Evolutionary conservation across 2,329 filamentous ascomycete genomes (phyloP), one percentile per base, ranked within the genome.

Genomic region (Orbilia ellipsospora): DNA sequence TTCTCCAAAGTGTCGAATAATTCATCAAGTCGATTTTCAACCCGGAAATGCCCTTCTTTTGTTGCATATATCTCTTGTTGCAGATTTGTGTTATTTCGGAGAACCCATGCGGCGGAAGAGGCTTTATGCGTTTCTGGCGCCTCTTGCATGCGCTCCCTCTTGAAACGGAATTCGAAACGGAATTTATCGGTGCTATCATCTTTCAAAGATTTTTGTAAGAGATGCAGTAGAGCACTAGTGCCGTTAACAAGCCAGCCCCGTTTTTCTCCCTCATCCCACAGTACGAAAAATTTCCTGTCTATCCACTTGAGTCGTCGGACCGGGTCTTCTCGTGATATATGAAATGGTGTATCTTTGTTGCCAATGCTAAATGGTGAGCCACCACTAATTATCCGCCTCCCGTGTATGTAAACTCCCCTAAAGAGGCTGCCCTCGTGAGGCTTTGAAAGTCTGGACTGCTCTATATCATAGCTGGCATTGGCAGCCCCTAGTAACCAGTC

Each of bases 161-260:
- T 63, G 50, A 63, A 51, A 44, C 36, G 16, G n/a, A 48, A 70
- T 23, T 63, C 16, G 18, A 26, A 57, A 8, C 23, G 5, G 57
- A 66, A 78, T n/a, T 65, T 31, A 52, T 65, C 68, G 6, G 6
- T 67, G n/a, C 23, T 36, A n/a, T 68, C 18, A 51, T 59, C 44
- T 18, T 78, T 60, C 0, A 81, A 26, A 0, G 78, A 79, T 2
- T 78, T 77, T 6, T 77, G 75, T 7, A 79, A 15, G 2, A 79
- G 56, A 50, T 80, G 78, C 1, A 81, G 59, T 28, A 81, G 48
- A 1, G 78, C 78, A 52, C 79, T 80, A 0, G 73, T 74, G 0
- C 80, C 80, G n/a, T 81, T 80, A n/a, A 80, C 63, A 0, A 81
- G 77, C 80, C 80, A 81, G 2, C 78, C 80, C 40, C 79, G 72